A percentile compares a stretch with the other conserved stretches of the same genome.
phyloP scores from a whole-genome alignment of 2,329 filamentous ascomycete species.

The Cladosporium sp. region DNA sequence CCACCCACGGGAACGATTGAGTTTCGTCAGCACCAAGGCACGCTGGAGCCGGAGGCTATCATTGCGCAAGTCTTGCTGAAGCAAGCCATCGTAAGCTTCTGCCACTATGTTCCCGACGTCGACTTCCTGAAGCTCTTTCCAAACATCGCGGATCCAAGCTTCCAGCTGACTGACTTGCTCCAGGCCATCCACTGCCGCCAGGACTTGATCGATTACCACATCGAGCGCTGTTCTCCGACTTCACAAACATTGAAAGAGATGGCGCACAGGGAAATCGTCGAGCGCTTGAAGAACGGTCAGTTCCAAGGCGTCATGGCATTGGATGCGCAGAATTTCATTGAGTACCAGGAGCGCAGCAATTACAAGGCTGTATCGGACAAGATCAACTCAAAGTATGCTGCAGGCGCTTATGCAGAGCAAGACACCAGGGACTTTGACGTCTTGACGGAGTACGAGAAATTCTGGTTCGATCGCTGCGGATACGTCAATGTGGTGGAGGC shows the following conservation, averaged over 20 bases:
- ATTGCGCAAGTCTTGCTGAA: slow-evolving; percentile 20
- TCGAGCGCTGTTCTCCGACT: too few species aligned
- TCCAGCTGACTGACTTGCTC: not conserved
- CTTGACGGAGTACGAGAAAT: not conserved
- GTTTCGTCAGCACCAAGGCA: slow-evolving; percentile 30
- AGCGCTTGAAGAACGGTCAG: not conserved
- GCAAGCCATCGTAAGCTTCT: slow-evolving; percentile 12
- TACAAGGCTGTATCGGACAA: not conserved
- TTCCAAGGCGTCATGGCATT: not conserved
- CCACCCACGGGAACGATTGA: slow-evolving; percentile 24
- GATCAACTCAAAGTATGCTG: not conserved
- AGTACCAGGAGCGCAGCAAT: not conserved
- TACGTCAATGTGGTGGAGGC: not conserved
- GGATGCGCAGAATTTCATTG: not conserved
- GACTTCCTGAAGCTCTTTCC: slow-evolving; percentile 5
- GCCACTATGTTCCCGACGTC: not conserved
- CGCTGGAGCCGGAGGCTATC: slow-evolving; percentile 22
- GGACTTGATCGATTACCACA: not conserved
- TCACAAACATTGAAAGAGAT: too few species aligned
- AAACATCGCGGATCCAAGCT: not conserved
- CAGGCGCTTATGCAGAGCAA: not conserved
- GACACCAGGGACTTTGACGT: not conserved
- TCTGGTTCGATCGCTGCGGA: not conserved
- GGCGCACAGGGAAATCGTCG: not conserved
- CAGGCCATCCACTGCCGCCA: not conserved